Percentiles rank a stretch among this genome's conserved stretches.
These are phyloP conservation scores for Jackrogersella multiformis DNA, from an alignment of 495 filamentous ascomycete genomes.

Conservation along the genomic window DNA sequence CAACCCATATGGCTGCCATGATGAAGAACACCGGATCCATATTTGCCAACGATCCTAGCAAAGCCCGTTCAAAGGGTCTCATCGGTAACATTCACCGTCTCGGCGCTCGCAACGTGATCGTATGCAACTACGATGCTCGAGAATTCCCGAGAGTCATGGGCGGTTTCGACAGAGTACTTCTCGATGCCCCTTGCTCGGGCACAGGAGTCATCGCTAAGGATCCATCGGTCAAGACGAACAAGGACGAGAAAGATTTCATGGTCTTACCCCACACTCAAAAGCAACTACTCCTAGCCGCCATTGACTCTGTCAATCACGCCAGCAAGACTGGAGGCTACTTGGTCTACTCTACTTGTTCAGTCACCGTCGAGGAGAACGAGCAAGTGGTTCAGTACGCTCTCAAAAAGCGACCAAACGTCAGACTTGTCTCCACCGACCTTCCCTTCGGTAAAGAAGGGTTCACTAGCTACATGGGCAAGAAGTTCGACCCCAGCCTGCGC, in stretches of 20 bases:
- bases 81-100: conserved; percentile 98
- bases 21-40: conserved; percentile 98
- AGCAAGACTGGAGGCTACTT: conserved; percentile 91
- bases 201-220: conserved; percentile 93
- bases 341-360: conserved; percentile 86
- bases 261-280: conserved; percentile 92
- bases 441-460: conserved; percentile 95
- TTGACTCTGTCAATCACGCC: conserved; percentile 89
- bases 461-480: conserved; percentile 85
- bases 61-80: conserved; percentile 90
- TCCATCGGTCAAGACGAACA: conserved; percentile 94
- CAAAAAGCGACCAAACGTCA: conserved; percentile 88
- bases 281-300: conserved; percentile 89
- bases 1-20: conserved; percentile 92
- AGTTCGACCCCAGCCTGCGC: conserved; percentile 85
- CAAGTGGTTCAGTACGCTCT: conserved; percentile 93
- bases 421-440: conserved; percentile 89
- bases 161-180: conserved; percentile 75
- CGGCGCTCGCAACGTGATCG: conserved; percentile 90
- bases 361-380: conserved; percentile 94
- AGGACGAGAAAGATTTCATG: conserved; percentile 92
- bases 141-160: conserved; percentile 94
- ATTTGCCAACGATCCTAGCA: conserved; percentile 96
- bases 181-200: conserved; percentile 56
- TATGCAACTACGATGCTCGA: conserved; percentile 92